Conservation (phyloP, 352 stramenopile genomes). For the Salisapilia sapeloensis region DNA sequence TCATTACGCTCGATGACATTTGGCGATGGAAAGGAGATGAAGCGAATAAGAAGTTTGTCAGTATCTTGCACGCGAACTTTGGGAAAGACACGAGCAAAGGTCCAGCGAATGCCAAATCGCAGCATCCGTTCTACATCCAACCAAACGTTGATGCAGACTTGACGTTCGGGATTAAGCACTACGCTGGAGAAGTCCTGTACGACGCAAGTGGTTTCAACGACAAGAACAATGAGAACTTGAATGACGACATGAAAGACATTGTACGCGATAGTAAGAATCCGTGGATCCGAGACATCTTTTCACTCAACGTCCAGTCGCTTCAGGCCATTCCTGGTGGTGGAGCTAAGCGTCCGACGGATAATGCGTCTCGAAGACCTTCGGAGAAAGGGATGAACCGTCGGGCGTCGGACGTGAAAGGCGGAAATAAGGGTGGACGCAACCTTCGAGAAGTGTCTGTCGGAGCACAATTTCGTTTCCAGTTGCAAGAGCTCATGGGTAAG, state of each 20-base stretch:
- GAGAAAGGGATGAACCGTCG: slow-evolving; percentile 17
- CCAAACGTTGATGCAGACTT: slow-evolving; percentile 83
- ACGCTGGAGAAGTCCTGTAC: slow-evolving; percentile 93
- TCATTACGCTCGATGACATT: slow-evolving; percentile 91
- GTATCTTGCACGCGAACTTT: slow-evolving; percentile 74
- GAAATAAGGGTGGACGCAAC: slow-evolving; percentile 74
- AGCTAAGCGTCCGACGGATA: slow-evolving; percentile 38
- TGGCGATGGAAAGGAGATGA: slow-evolving; percentile 89
- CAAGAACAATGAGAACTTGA: slow-evolving; percentile 97
- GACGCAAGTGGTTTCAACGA: slow-evolving; percentile 95
- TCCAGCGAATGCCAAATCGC: slow-evolving; percentile 33
- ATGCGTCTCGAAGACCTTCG: slow-evolving; percentile 41
- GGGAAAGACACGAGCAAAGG: slow-evolving; percentile 38
- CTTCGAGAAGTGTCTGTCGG: slow-evolving; percentile 76
- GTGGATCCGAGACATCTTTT: slow-evolving; percentile 75
- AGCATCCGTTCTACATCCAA: slow-evolving; percentile 81
- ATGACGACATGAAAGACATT: slow-evolving; percentile 88
- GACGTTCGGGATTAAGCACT: slow-evolving; percentile 81
- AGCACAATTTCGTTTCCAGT: slow-evolving; percentile 77
- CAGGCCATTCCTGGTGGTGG: slow-evolving; percentile 61
- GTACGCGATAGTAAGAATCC: slow-evolving; percentile 73
- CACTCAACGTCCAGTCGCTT: slow-evolving; percentile 74
- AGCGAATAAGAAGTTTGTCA: slow-evolving; percentile 84
- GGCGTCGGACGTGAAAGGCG: slow-evolving; percentile 15
- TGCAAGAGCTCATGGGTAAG: slow-evolving; percentile 82